These are phyloP conservation scores for Cymodocea nodosa DNA, from an alignment of 116 monocot genomes.

Conservation along the genomic window DNA sequence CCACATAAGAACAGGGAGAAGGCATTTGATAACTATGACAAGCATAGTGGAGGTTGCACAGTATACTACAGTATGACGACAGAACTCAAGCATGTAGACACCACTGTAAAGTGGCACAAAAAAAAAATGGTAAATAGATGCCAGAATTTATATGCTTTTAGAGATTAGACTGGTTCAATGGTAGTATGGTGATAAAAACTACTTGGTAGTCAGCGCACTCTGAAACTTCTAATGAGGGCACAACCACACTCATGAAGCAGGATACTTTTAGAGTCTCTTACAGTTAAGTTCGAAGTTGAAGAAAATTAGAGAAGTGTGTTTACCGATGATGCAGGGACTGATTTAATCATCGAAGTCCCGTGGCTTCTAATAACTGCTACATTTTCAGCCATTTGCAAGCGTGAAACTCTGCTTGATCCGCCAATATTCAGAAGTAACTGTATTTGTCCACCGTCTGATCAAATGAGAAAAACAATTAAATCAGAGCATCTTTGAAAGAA, in stretches of 20 bases:
- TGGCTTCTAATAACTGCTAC: slow-evolving; percentile 58
- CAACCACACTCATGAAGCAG: neutral
- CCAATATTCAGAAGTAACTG: slow-evolving; percentile 68
- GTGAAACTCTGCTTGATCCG: slow-evolving; percentile 69
- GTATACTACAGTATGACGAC: no score
- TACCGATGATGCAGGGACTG: slow-evolving; percentile 72
- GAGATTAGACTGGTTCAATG: no score
- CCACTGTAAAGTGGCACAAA: no score
- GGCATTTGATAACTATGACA: no score
- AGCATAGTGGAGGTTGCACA: no score
- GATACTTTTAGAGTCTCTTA: neutral
- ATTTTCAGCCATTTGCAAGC: slow-evolving; percentile 67
- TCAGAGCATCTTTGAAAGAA: neutral
- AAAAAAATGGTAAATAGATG: no score
- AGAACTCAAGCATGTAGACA: no score
- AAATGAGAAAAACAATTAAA: neutral
- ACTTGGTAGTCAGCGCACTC: no score
- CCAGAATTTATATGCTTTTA: no score
- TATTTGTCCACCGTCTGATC: slow-evolving; percentile 47
- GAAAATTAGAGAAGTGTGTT: neutral
- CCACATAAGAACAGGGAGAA: neutral
- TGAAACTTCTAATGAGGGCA: neutral
- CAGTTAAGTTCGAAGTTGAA: neutral
- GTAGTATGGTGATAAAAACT: no score
- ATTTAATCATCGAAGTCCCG: slow-evolving; percentile 47